Conservation (phyloP, 2,329 filamentous ascomycete genomes). For the Nemania bipapillata region DNA sequence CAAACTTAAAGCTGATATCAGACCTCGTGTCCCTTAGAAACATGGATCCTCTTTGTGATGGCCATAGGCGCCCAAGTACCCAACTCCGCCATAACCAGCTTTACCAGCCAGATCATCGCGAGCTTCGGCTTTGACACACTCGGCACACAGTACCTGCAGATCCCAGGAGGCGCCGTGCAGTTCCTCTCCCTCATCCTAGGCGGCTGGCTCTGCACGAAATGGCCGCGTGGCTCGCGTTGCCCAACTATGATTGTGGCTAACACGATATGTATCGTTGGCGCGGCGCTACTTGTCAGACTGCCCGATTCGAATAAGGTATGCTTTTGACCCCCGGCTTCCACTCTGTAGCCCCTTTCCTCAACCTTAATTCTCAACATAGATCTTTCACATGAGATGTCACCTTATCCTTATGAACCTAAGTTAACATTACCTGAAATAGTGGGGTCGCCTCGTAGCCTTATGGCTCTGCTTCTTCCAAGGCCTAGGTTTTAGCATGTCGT, state of each 20-base stretch:
- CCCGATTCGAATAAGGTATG: slow-evolving; percentile 59
- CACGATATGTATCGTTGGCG: slow-evolving; percentile 64
- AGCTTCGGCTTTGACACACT: slow-evolving; percentile 57
- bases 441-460: slow-evolving; percentile 66
- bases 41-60: slow-evolving; percentile 66
- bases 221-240: slow-evolving; percentile 61
- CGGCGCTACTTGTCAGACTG: slow-evolving; percentile 63
- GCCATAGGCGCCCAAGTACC: slow-evolving; percentile 65
- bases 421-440: slow-evolving; percentile 46
- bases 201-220: slow-evolving; percentile 64
- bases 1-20: slow-evolving; percentile 11
- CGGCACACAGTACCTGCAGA: slow-evolving; percentile 67
- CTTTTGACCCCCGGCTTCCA: neutral
- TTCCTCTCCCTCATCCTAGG: slow-evolving; percentile 64
- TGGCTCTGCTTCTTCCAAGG: slow-evolving; percentile 60
- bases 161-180: slow-evolving; percentile 68
- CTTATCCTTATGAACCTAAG: neutral
- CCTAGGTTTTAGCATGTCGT: slow-evolving; percentile 50
- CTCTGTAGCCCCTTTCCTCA: no score
- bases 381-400: no score
- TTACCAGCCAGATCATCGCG: slow-evolving; percentile 46
- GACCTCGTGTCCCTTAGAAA: slow-evolving; percentile 53
- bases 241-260: slow-evolving; percentile 68
- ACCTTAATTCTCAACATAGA: neutral
- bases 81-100: slow-evolving; percentile 66